Base-by-base conservation (phyloP, 2,329 filamentous ascomycete species). In the Xylariales sp. region DNA sequence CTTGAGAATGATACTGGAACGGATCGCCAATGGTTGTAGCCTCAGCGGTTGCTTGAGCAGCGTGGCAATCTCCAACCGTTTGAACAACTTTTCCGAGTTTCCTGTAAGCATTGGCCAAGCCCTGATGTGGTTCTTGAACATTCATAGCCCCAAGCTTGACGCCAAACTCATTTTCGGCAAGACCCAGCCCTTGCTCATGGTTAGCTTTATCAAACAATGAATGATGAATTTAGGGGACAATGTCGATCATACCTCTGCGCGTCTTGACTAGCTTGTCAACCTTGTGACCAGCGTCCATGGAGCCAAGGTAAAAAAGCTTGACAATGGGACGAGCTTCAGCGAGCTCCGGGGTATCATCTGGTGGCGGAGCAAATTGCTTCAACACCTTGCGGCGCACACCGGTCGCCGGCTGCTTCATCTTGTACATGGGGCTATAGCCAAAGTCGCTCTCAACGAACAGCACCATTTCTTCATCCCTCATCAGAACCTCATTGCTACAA, bases 371-470 rank as follows among this genome's bases (percentile, higher is more conserved):
- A 63, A 98, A 98, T 62, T 98, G 93, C 72, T 98, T 98, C 59
- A 98, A 72, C 44, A 97, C 85, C 69, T 96, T 96, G 57, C 93
- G 79, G 46, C 93, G 81, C 51, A 98, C 88, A 29, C 93, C 93
- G 2, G 93, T 98, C 7, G 93, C 93, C 16, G 93, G 93, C 62
- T 98, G 93, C 70, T 94, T 95, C 74, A 89, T 88, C 61, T 91
- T 84, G 32, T 96, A 83, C 55, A 97, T 85, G 2, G 93, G 93
- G 55, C 89, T 96, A 63, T 98, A 98, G 28, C 93, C 93, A 61
- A 96, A 97, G 61, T 98, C 93, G 57, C 88, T 95, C 65, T 98
- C 93, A n/a, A 98, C 89, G 54, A 98, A 98, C 43, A 97, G 82
- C 5, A 96, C 81, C 81, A 97, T 91, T 65, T 98, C 93, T 45